Evolutionary conservation across 75 land plant species (phyloP).

Genomic region (Cupressus sempervirens): DNA sequence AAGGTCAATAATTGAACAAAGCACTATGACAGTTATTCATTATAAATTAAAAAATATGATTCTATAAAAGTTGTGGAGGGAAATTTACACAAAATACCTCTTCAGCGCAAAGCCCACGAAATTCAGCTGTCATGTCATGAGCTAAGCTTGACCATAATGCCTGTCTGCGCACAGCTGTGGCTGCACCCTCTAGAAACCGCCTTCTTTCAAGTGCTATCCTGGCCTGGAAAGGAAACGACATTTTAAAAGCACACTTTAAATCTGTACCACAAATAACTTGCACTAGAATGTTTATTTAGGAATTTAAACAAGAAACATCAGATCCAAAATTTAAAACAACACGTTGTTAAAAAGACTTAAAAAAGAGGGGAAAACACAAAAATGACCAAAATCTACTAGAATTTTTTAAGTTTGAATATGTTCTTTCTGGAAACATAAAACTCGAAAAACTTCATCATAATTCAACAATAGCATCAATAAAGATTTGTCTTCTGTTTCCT

Average conservation of each 20-base stretch:
- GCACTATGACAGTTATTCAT: neutral
- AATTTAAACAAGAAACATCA: neutral
- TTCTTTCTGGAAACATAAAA: neutral
- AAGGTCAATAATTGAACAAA: neutral
- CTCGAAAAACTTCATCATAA: neutral
- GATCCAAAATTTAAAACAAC: neutral
- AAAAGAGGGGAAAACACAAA: neutral
- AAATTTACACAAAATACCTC: conserved; percentile 52
- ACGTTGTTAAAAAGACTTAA: neutral
- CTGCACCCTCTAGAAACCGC: conserved; percentile 77
- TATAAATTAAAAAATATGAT: neutral
- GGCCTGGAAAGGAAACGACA: conserved; percentile 45
- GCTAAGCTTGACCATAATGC: conserved; percentile 92
- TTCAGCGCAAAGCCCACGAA: conserved; percentile 97
- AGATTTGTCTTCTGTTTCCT: neutral
- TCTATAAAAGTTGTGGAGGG: neutral
- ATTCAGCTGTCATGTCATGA: conserved; percentile 99
- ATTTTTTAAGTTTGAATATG: too few relatives aligned
- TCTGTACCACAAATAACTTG: neutral
- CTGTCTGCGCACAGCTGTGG: conserved; percentile 81
- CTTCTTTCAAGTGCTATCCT: conserved; percentile 94
- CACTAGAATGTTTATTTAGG: neutral
- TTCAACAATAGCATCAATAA: neutral
- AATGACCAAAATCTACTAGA: neutral
- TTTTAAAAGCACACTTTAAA: neutral